Conservation (phyloP, 2,329 filamentous ascomycete species). For the Canariomyces notabilis region DNA sequence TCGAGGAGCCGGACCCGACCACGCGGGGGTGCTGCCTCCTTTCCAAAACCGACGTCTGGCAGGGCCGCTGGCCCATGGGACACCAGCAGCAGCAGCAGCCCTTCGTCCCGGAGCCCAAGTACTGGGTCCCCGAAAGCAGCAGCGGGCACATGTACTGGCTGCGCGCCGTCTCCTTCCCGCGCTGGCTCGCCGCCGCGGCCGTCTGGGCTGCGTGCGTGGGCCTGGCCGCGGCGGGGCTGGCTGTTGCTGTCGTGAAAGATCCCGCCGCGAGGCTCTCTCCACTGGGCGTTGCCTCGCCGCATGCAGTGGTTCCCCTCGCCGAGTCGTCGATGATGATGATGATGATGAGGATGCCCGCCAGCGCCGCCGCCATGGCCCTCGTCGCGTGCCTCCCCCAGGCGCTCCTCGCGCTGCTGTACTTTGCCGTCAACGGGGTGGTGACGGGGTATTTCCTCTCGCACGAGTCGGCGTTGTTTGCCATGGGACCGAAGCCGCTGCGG, state of each 20-base stretch:
- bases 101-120: constrained; percentile 35
- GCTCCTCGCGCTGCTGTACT: constrained; percentile 43
- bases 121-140: constrained; percentile 37
- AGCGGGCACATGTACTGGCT: too few relatives aligned
- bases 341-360: constrained; percentile 18
- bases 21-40: constrained; percentile 43
- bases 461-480: constrained; percentile 43
- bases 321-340: not conserved
- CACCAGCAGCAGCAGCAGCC: too few relatives aligned
- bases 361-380: constrained; percentile 32
- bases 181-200: constrained; percentile 39
- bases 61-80: constrained; percentile 44
- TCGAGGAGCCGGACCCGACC: constrained; percentile 40
- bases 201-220: constrained; percentile 36
- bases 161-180: constrained; percentile 36
- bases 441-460: constrained; percentile 46
- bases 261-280: constrained; percentile 31
- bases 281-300: constrained; percentile 36
- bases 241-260: constrained; percentile 30
- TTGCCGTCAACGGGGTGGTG: constrained; percentile 43
- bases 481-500: constrained; percentile 35
- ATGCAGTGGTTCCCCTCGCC: constrained; percentile 27
- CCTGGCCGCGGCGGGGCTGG: constrained; percentile 38
- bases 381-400: constrained; percentile 46
- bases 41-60: constrained; percentile 41